phyloP scores from a whole-genome alignment of 768 basidiomycete genomes.

The Lactarius evosmus region DNA sequence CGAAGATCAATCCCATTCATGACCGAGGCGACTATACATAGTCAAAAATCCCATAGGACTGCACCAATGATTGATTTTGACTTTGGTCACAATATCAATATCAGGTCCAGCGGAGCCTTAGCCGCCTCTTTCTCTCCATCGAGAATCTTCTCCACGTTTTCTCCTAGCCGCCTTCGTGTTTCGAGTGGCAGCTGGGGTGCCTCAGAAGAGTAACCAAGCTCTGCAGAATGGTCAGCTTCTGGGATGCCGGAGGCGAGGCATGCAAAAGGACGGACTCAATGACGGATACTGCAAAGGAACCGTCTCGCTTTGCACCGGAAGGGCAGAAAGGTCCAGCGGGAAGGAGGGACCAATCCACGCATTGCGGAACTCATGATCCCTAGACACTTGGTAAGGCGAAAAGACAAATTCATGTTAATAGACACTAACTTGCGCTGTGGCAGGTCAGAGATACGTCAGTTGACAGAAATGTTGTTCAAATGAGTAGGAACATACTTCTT shows the following conservation, averaged over 20 bases:
- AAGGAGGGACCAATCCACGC: conserved; percentile 74
- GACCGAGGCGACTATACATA: background rate
- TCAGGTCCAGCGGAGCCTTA: conserved; percentile 38
- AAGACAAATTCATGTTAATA: background rate
- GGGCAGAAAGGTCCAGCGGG: conserved; percentile 57
- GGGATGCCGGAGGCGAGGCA: background rate
- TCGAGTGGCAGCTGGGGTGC: conserved; percentile 51
- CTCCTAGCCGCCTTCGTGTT: conserved; percentile 58
- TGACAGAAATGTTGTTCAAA: background rate
- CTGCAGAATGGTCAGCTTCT: conserved; percentile 36
- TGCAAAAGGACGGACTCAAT: conserved; percentile 26
- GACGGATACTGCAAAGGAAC: conserved; percentile 69
- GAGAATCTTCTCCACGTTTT: conserved; percentile 57
- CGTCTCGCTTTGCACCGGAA: conserved; percentile 50
- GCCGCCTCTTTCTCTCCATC: conserved; percentile 66
- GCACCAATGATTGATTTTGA: background rate
- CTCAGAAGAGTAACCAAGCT: conserved; percentile 65
- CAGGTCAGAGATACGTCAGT: conserved; percentile 5
- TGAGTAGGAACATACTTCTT: conserved; percentile 47
- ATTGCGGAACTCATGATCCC: conserved; percentile 66
- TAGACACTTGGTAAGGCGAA: conserved; percentile 31
- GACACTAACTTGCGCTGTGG: conserved; percentile 39
- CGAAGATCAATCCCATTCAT: background rate
- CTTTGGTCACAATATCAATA: background rate
- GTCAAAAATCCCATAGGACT: background rate